Conservation (phyloP, 768 basidiomycete genomes). For the Tubosaeta brunneosetosa region DNA sequence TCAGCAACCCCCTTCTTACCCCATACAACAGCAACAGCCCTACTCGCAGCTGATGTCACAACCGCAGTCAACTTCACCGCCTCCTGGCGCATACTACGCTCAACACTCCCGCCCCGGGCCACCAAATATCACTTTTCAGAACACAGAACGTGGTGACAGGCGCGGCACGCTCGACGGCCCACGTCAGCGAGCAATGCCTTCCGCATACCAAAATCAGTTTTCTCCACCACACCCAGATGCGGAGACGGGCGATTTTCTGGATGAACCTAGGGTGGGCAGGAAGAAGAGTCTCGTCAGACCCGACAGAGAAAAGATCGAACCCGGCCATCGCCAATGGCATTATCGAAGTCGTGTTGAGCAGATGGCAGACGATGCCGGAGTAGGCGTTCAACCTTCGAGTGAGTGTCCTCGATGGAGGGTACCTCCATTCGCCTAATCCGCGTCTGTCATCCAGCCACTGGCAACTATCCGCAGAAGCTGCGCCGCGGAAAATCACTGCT, state of each 20-base stretch:
- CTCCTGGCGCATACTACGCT: constrained; percentile 12
- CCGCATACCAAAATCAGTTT: constrained; percentile 44
- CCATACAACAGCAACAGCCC: constrained; percentile 18
- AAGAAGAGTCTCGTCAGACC: constrained; percentile 93
- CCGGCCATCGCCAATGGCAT: constrained; percentile 90
- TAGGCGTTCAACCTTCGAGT: constrained; percentile 82
- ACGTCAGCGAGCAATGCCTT: constrained; percentile 43
- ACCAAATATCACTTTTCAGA: constrained; percentile 64
- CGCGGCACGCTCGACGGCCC: constrained; percentile 51
- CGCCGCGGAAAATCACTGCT: constrained; percentile 88
- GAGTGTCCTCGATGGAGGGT: constrained; percentile 31
- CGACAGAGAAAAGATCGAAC: constrained; percentile 95
- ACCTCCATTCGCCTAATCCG: constrained; percentile 1
- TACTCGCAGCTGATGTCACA: constrained; percentile 18
- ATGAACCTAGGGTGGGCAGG: constrained; percentile 54
- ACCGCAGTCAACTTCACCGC: constrained; percentile 16
- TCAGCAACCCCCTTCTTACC: constrained; percentile 36
- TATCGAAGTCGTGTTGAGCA: constrained; percentile 85
- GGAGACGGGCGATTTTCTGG: constrained; percentile 34
- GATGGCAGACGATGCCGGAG: constrained; percentile 63
- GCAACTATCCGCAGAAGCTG: constrained; percentile 64
- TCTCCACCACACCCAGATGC: constrained; percentile 35
- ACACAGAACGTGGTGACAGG: constrained; percentile 66
- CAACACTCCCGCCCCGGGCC: constrained; percentile 20
- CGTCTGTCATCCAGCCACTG: constrained; percentile 51